Evolutionary conservation across 805 yeast species (phyloP), one percentile per base, ranked within the genome.

Genomic region (Saturnispora zaruensis): DNA sequence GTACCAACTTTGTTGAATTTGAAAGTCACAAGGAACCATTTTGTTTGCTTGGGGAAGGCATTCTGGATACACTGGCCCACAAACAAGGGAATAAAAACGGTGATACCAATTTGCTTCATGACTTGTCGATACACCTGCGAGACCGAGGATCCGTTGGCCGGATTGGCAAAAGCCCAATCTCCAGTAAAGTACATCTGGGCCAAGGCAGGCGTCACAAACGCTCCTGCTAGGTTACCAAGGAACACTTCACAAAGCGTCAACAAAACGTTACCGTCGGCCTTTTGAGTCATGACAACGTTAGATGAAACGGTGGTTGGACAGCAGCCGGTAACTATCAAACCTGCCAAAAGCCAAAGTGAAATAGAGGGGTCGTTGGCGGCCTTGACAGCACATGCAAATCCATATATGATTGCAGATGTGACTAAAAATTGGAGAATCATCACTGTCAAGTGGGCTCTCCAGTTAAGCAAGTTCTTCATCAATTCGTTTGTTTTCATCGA

Each of bases 221-320:
- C 93, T 2, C 96, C 96, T 41, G 87, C 60, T 44, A 88, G 60
- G 61, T 89, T 89, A 2, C 96, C 96, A 32, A 88, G 74, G 51
- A 88, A 79, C 8, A 89, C 96, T 63, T 87, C 95, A 63, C 93
- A 82, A 6, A 87, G 69, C 18, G 95, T 82, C 48, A 88, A 67
- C 16, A 60, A 53, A 55, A 79, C 90, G 65, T 88, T 87, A 7
- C 96, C 96, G 56, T 83, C 81, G 0, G 96, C 96, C 51, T 77
- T 77, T 48, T 81, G 75, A 5, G 96, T 89, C 96, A 89, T 89
- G 26, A 89, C 90, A 26, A 89, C 96, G 62, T 89, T 89, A 2
- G 96, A 87, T 0, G 90, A 79, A 18, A 89, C 95, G 0, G 96
- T 89, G 7, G 96, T 89, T 26, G 96, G 96, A 64, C 95, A 86